Conservation (phyloP, 495 filamentous ascomycete species). For the Penicillium mononematosum region DNA sequence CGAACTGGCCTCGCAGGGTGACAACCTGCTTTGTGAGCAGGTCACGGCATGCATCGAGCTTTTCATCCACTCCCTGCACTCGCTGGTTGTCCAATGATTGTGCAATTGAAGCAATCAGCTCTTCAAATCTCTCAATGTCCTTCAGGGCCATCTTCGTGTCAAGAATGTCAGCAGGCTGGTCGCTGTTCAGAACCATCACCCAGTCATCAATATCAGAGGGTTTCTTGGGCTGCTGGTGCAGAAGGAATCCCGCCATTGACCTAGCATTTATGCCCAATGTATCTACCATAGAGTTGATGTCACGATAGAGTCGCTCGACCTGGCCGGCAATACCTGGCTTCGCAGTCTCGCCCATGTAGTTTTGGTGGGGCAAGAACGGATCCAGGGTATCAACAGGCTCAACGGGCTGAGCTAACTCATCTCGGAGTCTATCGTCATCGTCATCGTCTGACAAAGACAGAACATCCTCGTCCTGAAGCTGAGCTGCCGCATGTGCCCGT, state of each 20-base stretch:
- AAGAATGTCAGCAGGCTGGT: conserved; percentile 44
- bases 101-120: conserved; percentile 55
- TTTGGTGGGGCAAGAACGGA: conserved; percentile 65
- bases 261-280: conserved; percentile 85
- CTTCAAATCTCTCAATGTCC: conserved; percentile 64
- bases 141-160: conserved; percentile 67
- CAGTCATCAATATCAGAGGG: conserved; percentile 53
- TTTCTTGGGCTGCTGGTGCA: conserved; percentile 52
- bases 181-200: conserved; percentile 36
- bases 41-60: conserved; percentile 58
- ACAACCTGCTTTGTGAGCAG: conserved; percentile 60
- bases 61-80: conserved; percentile 61
- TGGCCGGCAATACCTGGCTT: conserved; percentile 68
- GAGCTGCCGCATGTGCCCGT: conserved; percentile 25
- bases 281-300: conserved; percentile 96
- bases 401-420: conserved; percentile 53
- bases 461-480: conserved; percentile 43
- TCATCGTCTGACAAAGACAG: conserved; percentile 55
- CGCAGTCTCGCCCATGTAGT: conserved; percentile 58
- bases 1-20: conserved; percentile 66
- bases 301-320: conserved; percentile 83
- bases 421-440: conserved; percentile 61
- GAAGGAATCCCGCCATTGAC: conserved; percentile 67
- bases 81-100: conserved; percentile 62
- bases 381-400: conserved; percentile 55